Percentiles rank a stretch among this genome's conserved stretches.
Conservation (phyloP, 108 stramenopile genomes). For the Pseudonitzschia multistriata region DNA sequence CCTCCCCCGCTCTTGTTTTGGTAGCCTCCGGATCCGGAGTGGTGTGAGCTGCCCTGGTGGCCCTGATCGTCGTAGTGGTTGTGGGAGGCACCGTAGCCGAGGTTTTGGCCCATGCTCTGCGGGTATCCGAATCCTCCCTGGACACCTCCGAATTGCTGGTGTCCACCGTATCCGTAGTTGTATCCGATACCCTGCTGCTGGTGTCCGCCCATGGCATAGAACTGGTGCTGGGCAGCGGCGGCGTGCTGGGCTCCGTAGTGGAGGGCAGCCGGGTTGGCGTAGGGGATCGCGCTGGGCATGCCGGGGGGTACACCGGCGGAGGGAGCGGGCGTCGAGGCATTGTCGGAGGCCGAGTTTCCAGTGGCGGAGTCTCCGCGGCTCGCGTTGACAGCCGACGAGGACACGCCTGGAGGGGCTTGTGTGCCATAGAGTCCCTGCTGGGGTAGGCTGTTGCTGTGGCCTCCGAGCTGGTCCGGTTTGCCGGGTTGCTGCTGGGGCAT, state of each 20-base stretch:
- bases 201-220: constrained; percentile 46
- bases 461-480: constrained; percentile 22
- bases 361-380: constrained; percentile 29
- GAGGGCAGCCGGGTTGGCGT: constrained; percentile 56
- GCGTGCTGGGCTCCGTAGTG: constrained; percentile 72
- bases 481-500: constrained; percentile 31
- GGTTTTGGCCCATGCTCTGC: constrained; percentile 74
- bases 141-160: constrained; percentile 54
- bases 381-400: constrained; percentile 29
- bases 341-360: constrained; percentile 31
- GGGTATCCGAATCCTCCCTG: constrained; percentile 74
- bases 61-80: constrained; percentile 69
- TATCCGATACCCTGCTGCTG: constrained; percentile 50
- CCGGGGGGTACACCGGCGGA: constrained; percentile 68
- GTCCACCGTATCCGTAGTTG: constrained; percentile 61
- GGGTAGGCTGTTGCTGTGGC: constrained; percentile 21
- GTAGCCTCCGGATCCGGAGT: constrained; percentile 63
- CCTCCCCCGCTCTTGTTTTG: constrained; percentile 52
- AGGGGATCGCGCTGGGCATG: constrained; percentile 71
- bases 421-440: constrained; percentile 47
- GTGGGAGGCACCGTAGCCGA: constrained; percentile 66
- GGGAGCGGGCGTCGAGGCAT: constrained; percentile 25
- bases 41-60: constrained; percentile 41
- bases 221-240: constrained; percentile 65
- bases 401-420: constrained; percentile 19